A percentile compares a stretch with the other conserved stretches of the same genome.
These are phyloP conservation scores for Aspergillus leporis DNA, from an alignment of 495 filamentous ascomycete species.

Conservation along the genomic window DNA sequence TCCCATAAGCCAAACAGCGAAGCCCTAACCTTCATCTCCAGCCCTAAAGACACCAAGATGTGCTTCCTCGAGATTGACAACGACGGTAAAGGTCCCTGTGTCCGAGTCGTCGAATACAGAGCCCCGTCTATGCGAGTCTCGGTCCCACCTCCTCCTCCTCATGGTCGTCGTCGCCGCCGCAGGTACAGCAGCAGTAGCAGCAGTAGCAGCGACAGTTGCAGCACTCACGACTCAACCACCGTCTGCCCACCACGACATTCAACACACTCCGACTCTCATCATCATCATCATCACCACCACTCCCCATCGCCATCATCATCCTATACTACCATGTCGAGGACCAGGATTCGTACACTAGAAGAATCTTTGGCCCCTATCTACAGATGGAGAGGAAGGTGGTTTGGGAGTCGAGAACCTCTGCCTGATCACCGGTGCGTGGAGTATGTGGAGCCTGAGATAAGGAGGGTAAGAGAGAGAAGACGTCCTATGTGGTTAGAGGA, in stretches of 20 bases:
- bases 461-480: constrained; percentile 5
- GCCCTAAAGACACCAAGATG: constrained; percentile 14
- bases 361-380: constrained; percentile 14
- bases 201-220: constrained; percentile 7
- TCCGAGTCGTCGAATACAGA: constrained; percentile 20
- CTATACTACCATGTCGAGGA: constrained; percentile 19
- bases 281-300: neutral
- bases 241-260: constrained; percentile 7
- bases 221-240: neutral
- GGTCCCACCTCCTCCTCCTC: constrained; percentile 11
- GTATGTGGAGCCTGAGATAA: constrained; percentile 13
- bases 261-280: constrained; percentile 6
- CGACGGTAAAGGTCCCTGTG: constrained; percentile 11
- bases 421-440: constrained; percentile 13
- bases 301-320: constrained; percentile 14
- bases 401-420: constrained; percentile 7
- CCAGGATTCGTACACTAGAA: constrained; percentile 12
- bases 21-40: neutral
- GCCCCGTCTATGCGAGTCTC: constrained; percentile 12
- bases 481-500: constrained; percentile 13
- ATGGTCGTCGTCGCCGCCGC: constrained; percentile 1
- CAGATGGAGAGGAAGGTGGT: neutral
- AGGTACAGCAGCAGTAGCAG: constrained; percentile 1
- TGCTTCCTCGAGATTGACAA: constrained; percentile 20
- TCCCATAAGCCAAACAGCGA: neutral